Evolutionary conservation across 1,284 basidiomycete species (phyloP).

Genomic region (Jaminaea rosea): DNA sequence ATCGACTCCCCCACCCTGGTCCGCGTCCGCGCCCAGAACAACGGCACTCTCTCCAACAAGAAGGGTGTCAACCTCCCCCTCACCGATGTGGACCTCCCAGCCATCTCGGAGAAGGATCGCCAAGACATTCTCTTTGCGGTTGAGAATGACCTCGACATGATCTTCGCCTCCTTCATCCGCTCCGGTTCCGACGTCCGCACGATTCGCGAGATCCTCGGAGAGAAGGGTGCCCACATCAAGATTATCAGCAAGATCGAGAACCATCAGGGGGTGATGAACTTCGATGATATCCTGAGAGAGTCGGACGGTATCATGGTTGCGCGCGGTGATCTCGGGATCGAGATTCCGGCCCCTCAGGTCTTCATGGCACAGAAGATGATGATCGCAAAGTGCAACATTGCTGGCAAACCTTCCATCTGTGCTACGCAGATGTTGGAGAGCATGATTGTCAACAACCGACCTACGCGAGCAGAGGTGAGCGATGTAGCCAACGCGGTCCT

Average conservation of each 20-base stretch:
- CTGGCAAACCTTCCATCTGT: conserved; percentile 79
- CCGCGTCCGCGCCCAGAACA: conserved; percentile 79
- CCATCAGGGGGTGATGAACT: conserved; percentile 47
- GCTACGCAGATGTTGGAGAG: conserved; percentile 99
- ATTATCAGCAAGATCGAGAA: conserved; percentile 48
- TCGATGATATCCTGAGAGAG: conserved; percentile 47
- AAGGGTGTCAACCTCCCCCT: conserved; percentile 99
- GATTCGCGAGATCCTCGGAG: conserved; percentile 44
- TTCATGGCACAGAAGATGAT: conserved; percentile 48
- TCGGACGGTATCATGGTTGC: conserved; percentile 48
- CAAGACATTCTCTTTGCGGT: conserved; percentile 89
- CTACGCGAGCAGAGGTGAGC: conserved; percentile 45
- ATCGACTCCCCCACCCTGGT: conserved; percentile 52
- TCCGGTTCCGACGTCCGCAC: conserved; percentile 37
- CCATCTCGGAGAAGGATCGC: conserved; percentile 86
- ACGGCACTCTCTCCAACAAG: conserved; percentile 83
- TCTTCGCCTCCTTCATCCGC: conserved; percentile 47
- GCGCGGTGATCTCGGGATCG: conserved; percentile 46
- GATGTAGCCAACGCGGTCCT: conserved; percentile 47
- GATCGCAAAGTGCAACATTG: conserved; percentile 47
- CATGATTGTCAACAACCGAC: conserved; percentile 48
- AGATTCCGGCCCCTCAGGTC: conserved; percentile 55
- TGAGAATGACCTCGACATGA: conserved; percentile 95
- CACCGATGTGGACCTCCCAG: conserved; percentile 93
- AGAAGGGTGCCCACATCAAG: conserved; percentile 45